These are phyloP conservation scores for Cucumis cinereus DNA, from an alignment of 306 rosid genomes.

Conservation along the genomic window DNA sequence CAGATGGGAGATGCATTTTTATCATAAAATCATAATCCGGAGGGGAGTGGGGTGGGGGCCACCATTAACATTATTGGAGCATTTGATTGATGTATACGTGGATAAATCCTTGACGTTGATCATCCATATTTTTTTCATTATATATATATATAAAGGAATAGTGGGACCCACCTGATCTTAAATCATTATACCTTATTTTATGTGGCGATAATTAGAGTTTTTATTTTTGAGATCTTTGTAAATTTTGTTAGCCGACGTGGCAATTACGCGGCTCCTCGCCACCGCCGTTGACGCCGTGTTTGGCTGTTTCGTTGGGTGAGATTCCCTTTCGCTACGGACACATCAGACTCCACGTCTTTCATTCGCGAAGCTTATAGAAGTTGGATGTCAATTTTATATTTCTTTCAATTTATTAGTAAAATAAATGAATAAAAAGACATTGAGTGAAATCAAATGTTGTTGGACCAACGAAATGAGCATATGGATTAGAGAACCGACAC, in stretches of 20 bases:
- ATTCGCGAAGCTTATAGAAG: neutral
- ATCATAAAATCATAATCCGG: slow-evolving; percentile 1
- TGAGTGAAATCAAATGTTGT: too few relatives aligned
- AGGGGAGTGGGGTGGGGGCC: neutral
- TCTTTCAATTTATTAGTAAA: neutral
- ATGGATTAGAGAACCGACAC: too few relatives aligned
- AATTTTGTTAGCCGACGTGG: neutral
- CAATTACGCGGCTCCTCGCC: slow-evolving; percentile 6
- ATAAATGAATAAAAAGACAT: too few relatives aligned
- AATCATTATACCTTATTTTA: neutral
- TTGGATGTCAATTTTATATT: neutral
- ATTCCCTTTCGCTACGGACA: neutral
- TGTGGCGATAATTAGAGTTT: neutral
- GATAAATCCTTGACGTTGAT: slow-evolving; percentile 13
- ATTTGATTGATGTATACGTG: slow-evolving; percentile 6
- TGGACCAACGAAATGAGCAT: too few relatives aligned
- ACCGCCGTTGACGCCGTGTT: neutral
- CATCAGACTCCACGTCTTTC: neutral
- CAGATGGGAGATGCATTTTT: neutral
- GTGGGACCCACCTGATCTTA: slow-evolving; percentile 18
- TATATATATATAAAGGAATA: neutral
- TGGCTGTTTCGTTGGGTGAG: neutral
- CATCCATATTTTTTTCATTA: neutral
- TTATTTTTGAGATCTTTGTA: neutral
- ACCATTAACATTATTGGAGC: neutral